Percentiles rank a stretch among this genome's conserved stretches.
Conservation (phyloP, 2,329 filamentous ascomycete species). For the Hymenoscyphus repandus region DNA sequence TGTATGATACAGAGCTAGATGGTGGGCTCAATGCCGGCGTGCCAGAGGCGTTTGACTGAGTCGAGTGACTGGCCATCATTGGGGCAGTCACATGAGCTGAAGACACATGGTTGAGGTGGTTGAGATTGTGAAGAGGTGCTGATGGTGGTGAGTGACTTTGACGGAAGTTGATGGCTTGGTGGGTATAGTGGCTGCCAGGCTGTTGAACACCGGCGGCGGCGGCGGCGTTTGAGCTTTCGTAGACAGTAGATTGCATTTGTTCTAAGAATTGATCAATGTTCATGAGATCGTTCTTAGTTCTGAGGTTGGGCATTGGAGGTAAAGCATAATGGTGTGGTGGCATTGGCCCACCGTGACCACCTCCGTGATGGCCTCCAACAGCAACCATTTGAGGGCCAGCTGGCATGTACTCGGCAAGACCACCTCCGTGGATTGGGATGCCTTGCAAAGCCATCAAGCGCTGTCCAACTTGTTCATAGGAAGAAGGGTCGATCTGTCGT, state of each 20-base stretch:
- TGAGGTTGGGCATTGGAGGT: slow-evolving; percentile 79
- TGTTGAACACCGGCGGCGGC: slow-evolving; percentile 74
- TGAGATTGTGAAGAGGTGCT: slow-evolving; percentile 25
- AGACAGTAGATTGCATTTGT: slow-evolving; percentile 93
- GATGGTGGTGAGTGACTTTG: slow-evolving; percentile 49
- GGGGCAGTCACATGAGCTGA: slow-evolving; percentile 45
- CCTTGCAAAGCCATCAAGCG: slow-evolving; percentile 78
- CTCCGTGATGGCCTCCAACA: slow-evolving; percentile 42
- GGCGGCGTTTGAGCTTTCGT: slow-evolving; percentile 82
- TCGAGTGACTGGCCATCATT: slow-evolving; percentile 57
- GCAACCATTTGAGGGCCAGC: slow-evolving; percentile 47
- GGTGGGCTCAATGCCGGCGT: slow-evolving; percentile 75
- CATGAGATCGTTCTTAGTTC: slow-evolving; percentile 89
- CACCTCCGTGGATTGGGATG: slow-evolving; percentile 54
- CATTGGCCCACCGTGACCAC: slow-evolving; percentile 42
- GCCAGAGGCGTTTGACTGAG: slow-evolving; percentile 44
- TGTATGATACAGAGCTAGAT: slow-evolving; percentile 70
- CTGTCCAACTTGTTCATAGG: slow-evolving; percentile 88
- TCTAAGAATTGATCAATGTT: slow-evolving; percentile 94
- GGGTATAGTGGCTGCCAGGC: slow-evolving; percentile 62
- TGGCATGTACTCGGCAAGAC: slow-evolving; percentile 51
- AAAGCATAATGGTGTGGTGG: slow-evolving; percentile 78
- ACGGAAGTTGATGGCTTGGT: slow-evolving; percentile 49
- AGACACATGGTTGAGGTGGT: slow-evolving; percentile 31
- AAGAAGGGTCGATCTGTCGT: slow-evolving; percentile 79